A percentile compares a stretch with the other conserved stretches of the same genome.
Conservation (phyloP, 345 rosid species). For the Triadica sebifera region DNA sequence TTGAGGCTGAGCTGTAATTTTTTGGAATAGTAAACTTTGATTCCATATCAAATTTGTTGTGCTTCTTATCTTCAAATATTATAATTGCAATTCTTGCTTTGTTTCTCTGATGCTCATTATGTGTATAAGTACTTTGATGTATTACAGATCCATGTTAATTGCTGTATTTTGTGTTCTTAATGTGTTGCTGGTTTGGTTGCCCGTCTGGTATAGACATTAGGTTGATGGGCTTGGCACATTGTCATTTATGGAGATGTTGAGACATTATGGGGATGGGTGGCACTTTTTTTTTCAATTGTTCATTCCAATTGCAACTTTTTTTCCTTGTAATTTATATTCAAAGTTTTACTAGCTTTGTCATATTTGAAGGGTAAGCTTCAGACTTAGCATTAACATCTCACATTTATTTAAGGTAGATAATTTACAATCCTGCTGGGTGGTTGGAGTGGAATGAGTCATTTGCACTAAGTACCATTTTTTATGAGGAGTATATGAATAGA, state of each 20-base stretch:
- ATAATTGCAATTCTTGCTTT: no score
- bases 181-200: neutral
- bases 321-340: neutral
- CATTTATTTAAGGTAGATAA: no score
- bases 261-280: neutral
- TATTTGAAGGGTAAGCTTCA: neutral
- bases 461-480: conserved; percentile 57
- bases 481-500: conserved; percentile 68
- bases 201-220: neutral
- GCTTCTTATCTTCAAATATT: no score
- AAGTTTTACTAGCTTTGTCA: neutral
- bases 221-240: neutral
- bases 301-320: neutral
- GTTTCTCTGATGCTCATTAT: no score
- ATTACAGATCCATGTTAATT: neutral
- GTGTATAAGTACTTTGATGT: neutral
- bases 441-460: conserved; percentile 55
- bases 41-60: neutral
- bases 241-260: no score
- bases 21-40: neutral
- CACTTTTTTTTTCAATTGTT: no score
- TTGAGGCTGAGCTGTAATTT: neutral
- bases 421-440: conserved; percentile 82
- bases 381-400: neutral
- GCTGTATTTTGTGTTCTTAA: neutral